phyloP scores from a whole-genome alignment of 2,329 filamentous ascomycete species.

The Xylariaceae sp. region DNA sequence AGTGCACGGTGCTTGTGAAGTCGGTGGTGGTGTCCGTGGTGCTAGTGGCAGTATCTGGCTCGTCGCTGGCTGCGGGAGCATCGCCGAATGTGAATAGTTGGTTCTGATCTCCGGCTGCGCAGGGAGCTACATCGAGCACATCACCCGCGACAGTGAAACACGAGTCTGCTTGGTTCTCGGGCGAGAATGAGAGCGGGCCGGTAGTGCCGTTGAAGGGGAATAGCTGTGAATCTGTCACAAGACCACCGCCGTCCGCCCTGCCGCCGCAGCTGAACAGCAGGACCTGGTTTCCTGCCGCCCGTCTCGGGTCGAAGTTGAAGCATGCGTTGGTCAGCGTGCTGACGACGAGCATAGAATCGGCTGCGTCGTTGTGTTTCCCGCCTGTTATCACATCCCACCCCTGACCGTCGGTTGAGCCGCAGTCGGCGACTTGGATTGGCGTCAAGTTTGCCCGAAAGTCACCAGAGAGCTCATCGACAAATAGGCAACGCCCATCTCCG shows the following conservation, averaged over 20 bases:
- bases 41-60: constrained; percentile 8
- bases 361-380: constrained; percentile 48
- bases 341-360: constrained; percentile 47
- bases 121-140: constrained; percentile 41
- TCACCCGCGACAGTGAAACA: constrained; percentile 45
- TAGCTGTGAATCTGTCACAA: constrained; percentile 48
- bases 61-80: constrained; percentile 3
- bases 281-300: constrained; percentile 48
- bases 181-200: constrained; percentile 42
- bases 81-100: constrained; percentile 40
- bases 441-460: constrained; percentile 44
- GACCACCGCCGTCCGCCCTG: constrained; percentile 50
- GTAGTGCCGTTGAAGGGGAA: constrained; percentile 43
- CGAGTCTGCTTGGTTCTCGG: constrained; percentile 41
- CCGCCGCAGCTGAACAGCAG: constrained; percentile 57
- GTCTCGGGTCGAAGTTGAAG: constrained; percentile 53
- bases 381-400: constrained; percentile 41
- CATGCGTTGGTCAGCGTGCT: constrained; percentile 57
- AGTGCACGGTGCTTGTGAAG: not conserved
- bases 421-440: constrained; percentile 39
- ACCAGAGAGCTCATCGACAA: constrained; percentile 40
- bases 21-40: constrained; percentile 5
- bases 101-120: constrained; percentile 35
- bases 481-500: constrained; percentile 38
- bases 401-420: constrained; percentile 38